Evolutionary conservation across 352 stramenopile genomes (phyloP), one percentile per base, ranked within the genome.

Genomic region (Globisporangium irregulare): DNA sequence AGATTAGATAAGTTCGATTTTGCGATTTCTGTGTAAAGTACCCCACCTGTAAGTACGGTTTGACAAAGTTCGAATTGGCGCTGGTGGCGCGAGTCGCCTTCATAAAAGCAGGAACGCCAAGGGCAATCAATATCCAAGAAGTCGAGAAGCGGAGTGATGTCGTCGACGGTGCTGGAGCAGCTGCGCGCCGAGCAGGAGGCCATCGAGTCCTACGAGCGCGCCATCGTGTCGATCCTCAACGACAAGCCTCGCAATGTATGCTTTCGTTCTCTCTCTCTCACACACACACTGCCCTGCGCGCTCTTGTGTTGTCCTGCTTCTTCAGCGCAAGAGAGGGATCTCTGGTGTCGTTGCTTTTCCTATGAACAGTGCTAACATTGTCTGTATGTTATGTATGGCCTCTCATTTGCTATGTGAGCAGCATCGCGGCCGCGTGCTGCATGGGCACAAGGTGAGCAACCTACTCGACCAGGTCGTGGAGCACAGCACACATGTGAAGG

Each of bases 121-220:
- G 27, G 41, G 25, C 41, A 59, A 66, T 32, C 27, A 32, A 32
- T 32, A 32, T 32, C 27, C 27, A 32, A 32, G 27, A 32, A 32
- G 27, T 4, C 27, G 27, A 32, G 27, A 46, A 48, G 56, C n/a
- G 12, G 22, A 36, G 46, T 34, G n/a, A 96, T 96, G 89, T 92
- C 89, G 79, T 94, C 87, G 43, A 93, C 87, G 22, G 83, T 92
- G 64, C 68, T 96, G 67, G 89, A 96, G 78, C 86, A 94, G 67
- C 81, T 94, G 41, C 85, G 89, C 54, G 76, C 84, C 8, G 85
- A 87, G 46, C 86, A 94, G 62, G 89, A 96, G 72, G 82, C 90
- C 69, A 82, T 95, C 50, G 89, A 96, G 75, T 76, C 72, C 32
- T 81, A 89, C 58, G 89, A 96, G 68, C 82, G 86, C 41, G 78